Evolutionary conservation across 2,329 filamentous ascomycete species (phyloP), one percentile per base, ranked within the genome.

Genomic region (Truncatella angustata): DNA sequence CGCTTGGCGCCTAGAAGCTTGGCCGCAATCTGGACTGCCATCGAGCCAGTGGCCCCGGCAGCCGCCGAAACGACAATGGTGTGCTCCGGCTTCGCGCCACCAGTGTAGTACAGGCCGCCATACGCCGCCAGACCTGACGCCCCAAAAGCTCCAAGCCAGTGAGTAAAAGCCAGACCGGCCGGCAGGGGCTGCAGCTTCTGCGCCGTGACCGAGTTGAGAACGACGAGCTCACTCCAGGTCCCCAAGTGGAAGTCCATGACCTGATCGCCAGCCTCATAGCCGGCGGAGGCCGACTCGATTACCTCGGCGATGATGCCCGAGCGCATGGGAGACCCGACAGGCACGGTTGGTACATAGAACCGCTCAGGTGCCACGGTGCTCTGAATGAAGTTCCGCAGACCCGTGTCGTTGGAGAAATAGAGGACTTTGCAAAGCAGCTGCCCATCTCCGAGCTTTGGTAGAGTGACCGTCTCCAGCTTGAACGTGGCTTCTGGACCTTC

Each of bases 1-100:
- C 66, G 69, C 62, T 71, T 75, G 40, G 73, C 73, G 5, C 73
- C 69, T 12, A 78, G 54, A 18, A 78, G 56, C 52, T 76, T 68
- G 62, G 77, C 77, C 5, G 77, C 79, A 56, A 82, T 76, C 64
- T 82, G 79, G 6, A 80, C 75, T 1, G 70, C 76, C 64, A 77
- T 72, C 45, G 63, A 69, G 1, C 76, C 76, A 1, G 73, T 76
- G 5, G 75, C 75, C 2, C 76, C 76, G 1, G 76, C 76, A 1
- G 76, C 76, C 3, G 73, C 73, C 35, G 70, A 74, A 10, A 78
- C 63, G 14, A 79, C 74, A 24, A 77, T 60, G 3, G 70, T 70
- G 52, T 77, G 70, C 3, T 68, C 69, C 9, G 63, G 58, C 39
- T 66, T 70, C 4, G 66, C 64, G 4, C 42, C n/a, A 9, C 35